A percentile compares a stretch with the other conserved stretches of the same genome.
phyloP scores from a whole-genome alignment of 345 rosid genomes.

The Gynandropsis gynandra region DNA sequence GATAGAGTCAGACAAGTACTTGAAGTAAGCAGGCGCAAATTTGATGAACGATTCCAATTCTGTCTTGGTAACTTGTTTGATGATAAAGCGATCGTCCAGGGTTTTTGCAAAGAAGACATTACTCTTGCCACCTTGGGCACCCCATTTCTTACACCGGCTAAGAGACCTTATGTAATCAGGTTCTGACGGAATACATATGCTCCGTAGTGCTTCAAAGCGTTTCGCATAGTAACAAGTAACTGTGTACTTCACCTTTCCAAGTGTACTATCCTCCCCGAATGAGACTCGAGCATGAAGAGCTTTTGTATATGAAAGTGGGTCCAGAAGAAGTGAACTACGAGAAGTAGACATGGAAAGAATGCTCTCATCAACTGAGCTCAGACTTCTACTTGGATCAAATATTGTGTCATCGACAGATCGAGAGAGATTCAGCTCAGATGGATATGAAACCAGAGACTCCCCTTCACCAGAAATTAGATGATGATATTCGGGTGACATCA shows the following conservation, averaged over 20 bases:
- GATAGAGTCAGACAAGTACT: constrained; percentile 54
- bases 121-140: constrained; percentile 86
- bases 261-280: constrained; percentile 61
- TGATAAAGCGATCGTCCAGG: constrained; percentile 70
- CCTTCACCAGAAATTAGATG: constrained; percentile 48
- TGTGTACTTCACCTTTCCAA: constrained; percentile 62
- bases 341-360: constrained; percentile 52
- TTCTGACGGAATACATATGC: constrained; percentile 80
- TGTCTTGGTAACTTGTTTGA: constrained; percentile 72
- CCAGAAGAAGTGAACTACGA: constrained; percentile 48
- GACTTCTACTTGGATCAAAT: constrained; percentile 44
- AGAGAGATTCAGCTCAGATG: constrained; percentile 38
- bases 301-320: constrained; percentile 59
- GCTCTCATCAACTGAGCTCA: constrained; percentile 52
- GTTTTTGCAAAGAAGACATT: constrained; percentile 83
- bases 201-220: constrained; percentile 77
- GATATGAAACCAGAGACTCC: constrained; percentile 42
- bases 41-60: constrained; percentile 71
- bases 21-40: constrained; percentile 63
- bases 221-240: constrained; percentile 83
- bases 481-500: constrained; percentile 61
- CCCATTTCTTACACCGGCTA: constrained; percentile 85
- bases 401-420: constrained; percentile 49
- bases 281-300: constrained; percentile 68
- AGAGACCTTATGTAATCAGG: constrained; percentile 84